Conservation (phyloP, 129 eudicot species). For the Arctium minus region DNA sequence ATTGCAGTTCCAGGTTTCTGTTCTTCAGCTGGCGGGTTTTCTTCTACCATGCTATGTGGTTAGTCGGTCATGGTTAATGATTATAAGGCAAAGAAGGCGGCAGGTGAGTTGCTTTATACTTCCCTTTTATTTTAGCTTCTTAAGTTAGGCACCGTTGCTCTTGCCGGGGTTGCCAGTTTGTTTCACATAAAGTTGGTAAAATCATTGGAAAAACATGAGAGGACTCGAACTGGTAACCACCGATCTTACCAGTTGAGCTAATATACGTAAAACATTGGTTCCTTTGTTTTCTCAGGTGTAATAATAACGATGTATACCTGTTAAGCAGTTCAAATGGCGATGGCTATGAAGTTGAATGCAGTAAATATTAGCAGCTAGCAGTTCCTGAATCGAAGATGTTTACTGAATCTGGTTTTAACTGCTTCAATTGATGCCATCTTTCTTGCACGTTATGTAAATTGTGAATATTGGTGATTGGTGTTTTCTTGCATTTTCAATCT, state of each 20-base stretch:
- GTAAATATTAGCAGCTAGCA: background rate
- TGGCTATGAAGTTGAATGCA: conserved; percentile 12
- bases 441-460: conserved; percentile 21
- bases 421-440: conserved; percentile 22
- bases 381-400: background rate
- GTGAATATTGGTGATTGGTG: conserved; percentile 25
- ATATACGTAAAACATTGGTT: background rate
- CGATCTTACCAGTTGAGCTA: background rate
- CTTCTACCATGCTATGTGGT: conserved; percentile 75
- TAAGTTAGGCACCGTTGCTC: no score
- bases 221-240: no score
- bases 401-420: conserved; percentile 6
- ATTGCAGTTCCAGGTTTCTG: conserved; percentile 55
- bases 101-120: conserved; percentile 39
- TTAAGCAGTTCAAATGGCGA: background rate
- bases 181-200: no score
- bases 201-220: no score
- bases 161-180: no score
- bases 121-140: background rate
- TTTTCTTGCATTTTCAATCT: conserved; percentile 5
- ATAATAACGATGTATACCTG: background rate
- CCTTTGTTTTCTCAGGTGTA: conserved; percentile 12
- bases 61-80: conserved; percentile 54
- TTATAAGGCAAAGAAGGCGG: conserved; percentile 58
- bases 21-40: conserved; percentile 76